Evolutionary conservation across 129 eudicot species (phyloP).

Genomic region (Heracleum sosnowskyi): DNA sequence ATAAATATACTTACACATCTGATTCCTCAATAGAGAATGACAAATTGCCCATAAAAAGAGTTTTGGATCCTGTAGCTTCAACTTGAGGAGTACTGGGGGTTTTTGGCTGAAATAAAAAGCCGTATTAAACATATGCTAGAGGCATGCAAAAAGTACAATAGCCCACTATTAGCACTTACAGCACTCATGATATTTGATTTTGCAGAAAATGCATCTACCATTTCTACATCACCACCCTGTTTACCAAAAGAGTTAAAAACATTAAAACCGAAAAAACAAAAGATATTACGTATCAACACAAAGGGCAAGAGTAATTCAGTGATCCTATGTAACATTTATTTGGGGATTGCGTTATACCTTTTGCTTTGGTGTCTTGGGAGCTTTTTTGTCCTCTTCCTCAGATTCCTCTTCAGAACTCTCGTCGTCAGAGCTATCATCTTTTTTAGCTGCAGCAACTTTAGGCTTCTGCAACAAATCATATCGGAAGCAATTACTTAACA

Average conservation of each 20-base stretch:
- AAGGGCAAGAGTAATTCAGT: not conserved
- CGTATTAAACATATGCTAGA: not conserved
- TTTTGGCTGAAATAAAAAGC: conserved; percentile 44
- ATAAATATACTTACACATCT: conserved; percentile 54
- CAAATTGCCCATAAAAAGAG: conserved; percentile 81
- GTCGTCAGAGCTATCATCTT: not conserved
- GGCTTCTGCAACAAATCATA: not conserved
- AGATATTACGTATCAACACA: not conserved
- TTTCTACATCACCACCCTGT: conserved; percentile 5
- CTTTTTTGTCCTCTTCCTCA: conserved; percentile 2
- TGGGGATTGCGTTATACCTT: not conserved
- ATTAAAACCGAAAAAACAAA: not conserved
- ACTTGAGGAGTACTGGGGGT: conserved; percentile 57
- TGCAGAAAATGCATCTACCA: not conserved
- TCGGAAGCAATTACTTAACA: not conserved
- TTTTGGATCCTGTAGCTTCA: conserved; percentile 52
- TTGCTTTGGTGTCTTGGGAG: conserved; percentile 6
- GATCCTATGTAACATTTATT: not conserved
- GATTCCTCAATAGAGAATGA: conserved; percentile 40
- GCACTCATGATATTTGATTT: conserved; percentile 8
- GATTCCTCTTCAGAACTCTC: conserved; percentile 10
- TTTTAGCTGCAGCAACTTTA: not conserved
- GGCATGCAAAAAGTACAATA: not conserved
- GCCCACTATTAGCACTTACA: conserved; percentile 4
- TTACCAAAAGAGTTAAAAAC: not conserved